Conservation (phyloP, 2,329 filamentous ascomycete genomes). For the Aurifilum marmelostoma region DNA sequence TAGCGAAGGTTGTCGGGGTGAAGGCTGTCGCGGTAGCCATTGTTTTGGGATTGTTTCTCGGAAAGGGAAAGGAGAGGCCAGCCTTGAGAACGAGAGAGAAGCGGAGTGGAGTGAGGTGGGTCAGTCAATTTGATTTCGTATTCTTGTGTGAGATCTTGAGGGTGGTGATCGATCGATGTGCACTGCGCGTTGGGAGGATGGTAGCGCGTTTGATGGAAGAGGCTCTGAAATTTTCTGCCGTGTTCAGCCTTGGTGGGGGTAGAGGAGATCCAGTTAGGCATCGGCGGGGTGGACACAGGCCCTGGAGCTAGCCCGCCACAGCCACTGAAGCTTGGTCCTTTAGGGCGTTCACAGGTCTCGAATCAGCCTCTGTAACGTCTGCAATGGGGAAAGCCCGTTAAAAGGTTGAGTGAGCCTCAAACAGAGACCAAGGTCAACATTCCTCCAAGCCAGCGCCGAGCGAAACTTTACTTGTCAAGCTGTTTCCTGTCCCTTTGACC, state of each 20-base stretch:
- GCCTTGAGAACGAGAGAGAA: too few species aligned
- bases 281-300: constrained; percentile 25
- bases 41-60: background rate
- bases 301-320: constrained; percentile 25
- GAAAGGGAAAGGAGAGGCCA: too few species aligned
- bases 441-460: background rate
- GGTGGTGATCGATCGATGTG: constrained; percentile 10
- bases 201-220: background rate
- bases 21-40: constrained; percentile 49
- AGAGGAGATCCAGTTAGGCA: constrained; percentile 24
- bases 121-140: background rate
- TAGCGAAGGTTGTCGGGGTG: constrained; percentile 76
- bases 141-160: constrained; percentile 1
- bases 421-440: too few species aligned
- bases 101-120: background rate
- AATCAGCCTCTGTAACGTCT: constrained; percentile 17
- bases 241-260: constrained; percentile 27
- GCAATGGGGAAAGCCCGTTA: constrained; percentile 15
- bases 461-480: background rate
- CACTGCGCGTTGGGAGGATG: background rate
- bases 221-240: constrained; percentile 16
- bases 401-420: background rate
- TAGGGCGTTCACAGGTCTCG: background rate
- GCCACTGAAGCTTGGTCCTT: background rate
- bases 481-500: background rate